A percentile compares a stretch with the other conserved stretches of the same genome.
Evolutionary conservation across 2,329 filamentous ascomycete genomes (phyloP).

Genomic region (Chaetoscypha palmicola): DNA sequence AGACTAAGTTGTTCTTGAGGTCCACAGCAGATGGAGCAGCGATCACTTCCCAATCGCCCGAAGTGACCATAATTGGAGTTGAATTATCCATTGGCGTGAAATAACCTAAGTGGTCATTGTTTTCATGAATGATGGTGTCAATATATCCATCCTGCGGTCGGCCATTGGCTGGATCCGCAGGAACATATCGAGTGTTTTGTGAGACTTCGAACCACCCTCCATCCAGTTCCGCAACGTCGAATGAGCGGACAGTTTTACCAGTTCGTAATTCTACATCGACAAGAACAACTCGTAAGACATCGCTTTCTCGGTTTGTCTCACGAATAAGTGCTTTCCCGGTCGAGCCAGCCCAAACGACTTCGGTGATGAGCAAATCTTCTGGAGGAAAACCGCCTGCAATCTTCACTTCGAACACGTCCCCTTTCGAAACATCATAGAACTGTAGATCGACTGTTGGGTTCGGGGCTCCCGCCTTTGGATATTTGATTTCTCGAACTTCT

Average conservation of each 20-base stretch:
- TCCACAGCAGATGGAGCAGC: conserved; percentile 79
- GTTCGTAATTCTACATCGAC: conserved; percentile 69
- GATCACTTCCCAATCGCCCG: conserved; percentile 88
- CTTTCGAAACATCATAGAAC: conserved; percentile 77
- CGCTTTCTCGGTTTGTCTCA: conserved; percentile 90
- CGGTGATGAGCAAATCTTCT: conserved; percentile 82
- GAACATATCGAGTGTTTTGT: conserved; percentile 77
- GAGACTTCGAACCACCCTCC: conserved; percentile 97
- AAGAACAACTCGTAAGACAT: conserved; percentile 79
- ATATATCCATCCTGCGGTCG: conserved; percentile 83
- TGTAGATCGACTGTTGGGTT: conserved; percentile 84
- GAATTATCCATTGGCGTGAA: conserved; percentile 82
- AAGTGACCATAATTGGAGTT: conserved; percentile 77
- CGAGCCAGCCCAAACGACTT: conserved; percentile 79
- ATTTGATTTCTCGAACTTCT: conserved; percentile 87
- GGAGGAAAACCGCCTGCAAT: conserved; percentile 72
- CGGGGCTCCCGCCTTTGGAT: conserved; percentile 89
- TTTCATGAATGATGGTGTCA: conserved; percentile 79
- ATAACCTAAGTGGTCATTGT: conserved; percentile 87
- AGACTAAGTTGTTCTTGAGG: conserved; percentile 76
- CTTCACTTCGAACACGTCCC: conserved; percentile 72
- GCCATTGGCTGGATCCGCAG: conserved; percentile 70
- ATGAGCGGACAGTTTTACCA: conserved; percentile 70
- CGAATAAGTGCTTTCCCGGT: conserved; percentile 73
- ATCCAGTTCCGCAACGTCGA: conserved; percentile 77